Base-by-base conservation (phyloP, 164 flowering plant species). In the Sextonia rubra region DNA sequence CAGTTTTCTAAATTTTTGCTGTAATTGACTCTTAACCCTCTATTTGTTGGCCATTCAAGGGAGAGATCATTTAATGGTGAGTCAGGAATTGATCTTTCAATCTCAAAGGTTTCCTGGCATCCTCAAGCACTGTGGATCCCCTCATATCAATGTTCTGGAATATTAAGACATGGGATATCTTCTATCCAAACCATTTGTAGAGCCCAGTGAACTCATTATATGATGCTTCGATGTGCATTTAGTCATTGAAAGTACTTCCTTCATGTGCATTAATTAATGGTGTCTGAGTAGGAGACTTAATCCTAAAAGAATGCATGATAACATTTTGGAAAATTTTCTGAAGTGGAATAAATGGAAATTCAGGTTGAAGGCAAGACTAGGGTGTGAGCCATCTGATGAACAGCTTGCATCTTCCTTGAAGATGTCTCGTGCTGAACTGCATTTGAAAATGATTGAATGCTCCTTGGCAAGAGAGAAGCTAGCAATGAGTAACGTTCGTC, bases 401-500 rank as follows among this genome's bases (percentile, higher is more conserved):
- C 92, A 92, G 76, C 92, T 95, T 69, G 96, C 98, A 24, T 73
- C 76, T 60, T 91, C 91, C 70, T 80, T 95, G 84, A 86, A 77
- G 75, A 87, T 95, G 60, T 81, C 91, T 62, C 89, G 89, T 60
- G 78, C 85, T 65, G 89, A 90, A 66, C 80, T 95, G 63, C 89
- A 78, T 58, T 76, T 87, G 12, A 82, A 79, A 79, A 26, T 82
- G 76, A 86, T 91, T 12, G 96, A 91, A 77, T 85, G 88, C 72
- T 78, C 85, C 30, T 83, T 95, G 84, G 98, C 99, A 44, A 90
- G 92, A 83, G 98, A 95, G 75, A 93, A 82, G 83, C 82, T 95
- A 74, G 89, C 93, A 29, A 92, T 93, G 99, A 93, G 98, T 85
- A 95, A 93, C 82, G 88, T 93, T 68, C 99, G 99, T 69, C 76